phyloP scores from a whole-genome alignment of 805 yeast genomes.

The Dipodascus geniculatus region DNA sequence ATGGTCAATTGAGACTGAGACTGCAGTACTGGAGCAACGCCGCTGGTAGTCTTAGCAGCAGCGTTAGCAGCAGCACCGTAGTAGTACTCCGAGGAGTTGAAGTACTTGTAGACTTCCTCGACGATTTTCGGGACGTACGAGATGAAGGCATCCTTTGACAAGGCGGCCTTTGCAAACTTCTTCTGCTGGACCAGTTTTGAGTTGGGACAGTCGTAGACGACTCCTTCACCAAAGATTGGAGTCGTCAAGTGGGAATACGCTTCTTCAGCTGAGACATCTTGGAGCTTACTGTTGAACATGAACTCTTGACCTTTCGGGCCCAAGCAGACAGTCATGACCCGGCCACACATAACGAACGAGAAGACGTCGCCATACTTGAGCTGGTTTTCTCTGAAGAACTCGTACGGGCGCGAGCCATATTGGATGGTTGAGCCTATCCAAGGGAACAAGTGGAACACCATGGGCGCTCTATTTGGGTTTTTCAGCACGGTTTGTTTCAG shows the following conservation, averaged over 20 bases:
- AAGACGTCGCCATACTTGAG: slow-evolving; percentile 85
- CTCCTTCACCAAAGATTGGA: slow-evolving; percentile 98
- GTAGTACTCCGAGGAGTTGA: slow-evolving; percentile 42
- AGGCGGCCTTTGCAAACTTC: slow-evolving; percentile 85
- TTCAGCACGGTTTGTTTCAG: slow-evolving; percentile 23
- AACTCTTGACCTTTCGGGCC: slow-evolving; percentile 98
- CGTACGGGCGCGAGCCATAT: slow-evolving; percentile 91
- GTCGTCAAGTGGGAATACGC: slow-evolving; percentile 93
- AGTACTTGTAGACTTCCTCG: slow-evolving; percentile 62
- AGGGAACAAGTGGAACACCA: slow-evolving; percentile 87
- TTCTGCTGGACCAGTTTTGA: slow-evolving; percentile 93
- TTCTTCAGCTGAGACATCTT: slow-evolving; percentile 90
- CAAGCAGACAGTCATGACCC: slow-evolving; percentile 85
- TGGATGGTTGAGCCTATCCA: slow-evolving; percentile 88
- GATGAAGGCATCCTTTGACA: slow-evolving; percentile 75
- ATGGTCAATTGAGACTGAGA: slow-evolving; percentile 93
- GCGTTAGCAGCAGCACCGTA: slow-evolving; percentile 20
- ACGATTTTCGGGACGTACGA: slow-evolving; percentile 79
- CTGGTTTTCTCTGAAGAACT: slow-evolving; percentile 70
- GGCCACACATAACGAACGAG: slow-evolving; percentile 81
- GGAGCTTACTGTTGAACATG: slow-evolving; percentile 77
- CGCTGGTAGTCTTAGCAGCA: slow-evolving; percentile 21
- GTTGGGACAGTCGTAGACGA: slow-evolving; percentile 94
- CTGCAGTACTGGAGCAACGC: slow-evolving; percentile 42
- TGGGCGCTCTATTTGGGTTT: slow-evolving; percentile 63